Evolutionary conservation across 1,284 basidiomycete genomes (phyloP), one percentile per base, ranked within the genome.

Genomic region (Heterobasidion parviporum): DNA sequence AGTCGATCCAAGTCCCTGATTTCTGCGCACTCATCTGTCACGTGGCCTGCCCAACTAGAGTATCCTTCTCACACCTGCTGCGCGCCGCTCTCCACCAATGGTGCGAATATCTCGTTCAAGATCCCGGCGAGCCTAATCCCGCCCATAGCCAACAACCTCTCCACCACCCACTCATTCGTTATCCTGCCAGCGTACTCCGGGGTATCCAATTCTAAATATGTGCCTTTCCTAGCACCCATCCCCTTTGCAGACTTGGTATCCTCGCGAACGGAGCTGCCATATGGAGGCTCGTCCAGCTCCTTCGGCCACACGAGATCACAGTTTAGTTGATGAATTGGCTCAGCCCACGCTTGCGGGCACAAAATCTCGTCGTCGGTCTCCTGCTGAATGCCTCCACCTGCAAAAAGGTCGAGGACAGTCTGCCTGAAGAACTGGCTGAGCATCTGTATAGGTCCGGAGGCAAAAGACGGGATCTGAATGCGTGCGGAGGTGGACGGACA

Each of bases 111-210:
- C 59, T 76, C 81, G 63, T 95, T 95, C 61, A 96, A 70, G 4
- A 90, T 69, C 2, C 83, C 90, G 9, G 92, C 94, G 36, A 94
- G 80, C 14, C 93, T 77, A 41, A 95, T 71, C 1, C 92, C 94
- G 1, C 75, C 92, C 74, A 86, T 86, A 0, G 91, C 87, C 50
- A 97, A 72, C 62, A 95, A 69, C 69, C 81, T 83, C 76, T 96
- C 92, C 2, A 97, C 64, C 44, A 92, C 72, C 79, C 87, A 86
- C 57, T 80, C 72, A 45, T 82, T 70, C 54, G 74, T 73, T 61
- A 95, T 83, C 26, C 72, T 71, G 1, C 88, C 92, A 1, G 86
- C 72, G 64, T 97, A 97, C 60, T 85, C 75, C 0, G 89, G 85
- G 20, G 89, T 93, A 68, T 95, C 89, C n/a, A 97, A 79, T 70